Evolutionary conservation across 208 protist species (phyloP), one percentile per base, ranked within the genome.

Genomic region (Trypanosoma grayi): DNA sequence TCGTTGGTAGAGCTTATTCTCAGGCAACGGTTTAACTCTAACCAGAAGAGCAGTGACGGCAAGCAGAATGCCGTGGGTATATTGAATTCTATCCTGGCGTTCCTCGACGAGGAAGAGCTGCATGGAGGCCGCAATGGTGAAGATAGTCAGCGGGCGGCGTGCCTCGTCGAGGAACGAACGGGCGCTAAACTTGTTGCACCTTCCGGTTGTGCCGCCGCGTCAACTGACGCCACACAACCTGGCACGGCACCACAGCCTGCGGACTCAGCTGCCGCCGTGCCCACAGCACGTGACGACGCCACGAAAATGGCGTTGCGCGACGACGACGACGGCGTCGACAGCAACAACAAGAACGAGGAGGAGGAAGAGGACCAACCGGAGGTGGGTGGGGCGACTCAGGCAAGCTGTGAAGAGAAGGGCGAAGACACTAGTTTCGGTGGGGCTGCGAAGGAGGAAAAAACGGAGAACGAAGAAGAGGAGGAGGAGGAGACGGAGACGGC

Each of bases 21-120:
- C 31, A 40, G 56, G 39, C 46, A 57, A 18, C 44, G 36, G n/a
- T 45, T 70, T 25, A 28, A 47, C 27, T 11, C 28, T 2, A 14
- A 57, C 4, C 45, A 61, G 25, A 2, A 61, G 20, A 34, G 11
- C 16, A 45, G 36, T 40, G 55, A 62, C 16, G 27, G 47, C 7
- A 30, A 45, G 8, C 37, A 50, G 7, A 60, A n/a, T 28, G 50
- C 55, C 10, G 55, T 14, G 28, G 33, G 40, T 33, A 61, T 70
- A 39, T 47, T 70, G 14, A 14, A 48, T 16, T 58, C 37, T 50
- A 55, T 70, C 5, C 24, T 54, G 2, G 24, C 31, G 4, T 70
- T 57, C 36, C 13, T 70, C 18, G 37, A 60, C 4, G 47, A 47
- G 2, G 54, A 62, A n/a, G 55, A 70, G 9, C 1, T 62, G 33